Base-by-base conservation (phyloP, 1,284 basidiomycete species). In the Pholiota adiposa region DNA sequence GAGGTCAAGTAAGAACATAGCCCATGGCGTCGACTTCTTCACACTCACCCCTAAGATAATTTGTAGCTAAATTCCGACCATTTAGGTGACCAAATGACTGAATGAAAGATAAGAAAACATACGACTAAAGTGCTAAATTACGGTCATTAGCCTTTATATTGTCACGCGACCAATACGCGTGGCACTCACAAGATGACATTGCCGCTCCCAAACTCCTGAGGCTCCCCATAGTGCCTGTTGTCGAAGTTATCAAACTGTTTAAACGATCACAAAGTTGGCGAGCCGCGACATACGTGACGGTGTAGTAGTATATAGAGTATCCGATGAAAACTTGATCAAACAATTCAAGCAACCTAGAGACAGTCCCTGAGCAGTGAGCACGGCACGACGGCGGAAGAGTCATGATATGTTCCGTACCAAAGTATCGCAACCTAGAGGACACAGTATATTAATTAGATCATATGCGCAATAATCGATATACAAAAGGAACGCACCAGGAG, bases 281-380 rank as follows among this genome's bases (percentile, higher is more conserved):
- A 11, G 33, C 8, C 19, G 19, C 11, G 23, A 71, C 82, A 58
- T 67, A 84, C 83, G 72, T 74, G 61, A 87, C 70, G 1, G 76
- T 69, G 66, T 88, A 89, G 63, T 74, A 82, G 67, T 88, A 89
- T n/a, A 84, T 73, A 3, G 77, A 70, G 66, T 88, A 81, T 0
- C 77, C 83, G 56, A 87, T 79, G 62, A 88, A 77, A 3, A 71
- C 73, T 69, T 87, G 83, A 66, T 89, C 83, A 0, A 78, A 54
- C 0, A 79, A 68, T 67, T 85, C 83, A 48, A 88, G 65, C 0
- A 75, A 8, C 77, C 87, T 89, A 59, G 12, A 48, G 21, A 11
- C 11, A 51, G 11, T 25, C 29, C 21, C 18, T 25, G n/a, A 57
- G 21, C 9, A 29, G 52, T 4, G n/a, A 57, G 21, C 9, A 29